Percentiles rank a stretch among this genome's conserved stretches.
These are phyloP conservation scores for Zalaria sp. DNA, from an alignment of 2,329 filamentous ascomycete species.

Conservation along the genomic window DNA sequence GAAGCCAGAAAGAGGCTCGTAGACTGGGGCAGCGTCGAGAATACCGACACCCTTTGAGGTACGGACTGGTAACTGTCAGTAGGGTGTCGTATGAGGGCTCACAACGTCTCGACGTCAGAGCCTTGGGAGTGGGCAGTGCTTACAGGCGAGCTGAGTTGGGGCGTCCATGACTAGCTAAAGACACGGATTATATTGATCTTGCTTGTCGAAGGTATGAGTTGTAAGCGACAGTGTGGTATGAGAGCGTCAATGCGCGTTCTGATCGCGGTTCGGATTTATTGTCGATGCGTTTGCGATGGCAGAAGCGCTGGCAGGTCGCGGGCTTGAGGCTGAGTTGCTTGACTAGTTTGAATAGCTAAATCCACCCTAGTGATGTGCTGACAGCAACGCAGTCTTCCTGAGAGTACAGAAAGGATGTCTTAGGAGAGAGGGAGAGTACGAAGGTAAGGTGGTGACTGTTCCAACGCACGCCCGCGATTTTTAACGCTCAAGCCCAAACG, in stretches of 20 bases:
- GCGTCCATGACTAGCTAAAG: conserved; percentile 71
- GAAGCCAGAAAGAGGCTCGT: conserved; percentile 74
- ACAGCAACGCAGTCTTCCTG: conserved; percentile 5
- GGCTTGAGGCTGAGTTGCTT: conserved; percentile 9
- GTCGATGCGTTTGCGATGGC: no score
- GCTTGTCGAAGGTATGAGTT: no score
- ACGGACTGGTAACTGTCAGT: conserved; percentile 43
- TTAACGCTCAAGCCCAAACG: no score
- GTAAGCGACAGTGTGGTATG: no score
- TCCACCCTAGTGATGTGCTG: conserved; percentile 14
- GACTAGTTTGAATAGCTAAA: conserved; percentile 20
- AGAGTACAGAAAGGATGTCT: conserved; percentile 1
- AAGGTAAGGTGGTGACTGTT: background rate
- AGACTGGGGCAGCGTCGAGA: conserved; percentile 80
- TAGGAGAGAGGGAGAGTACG: background rate
- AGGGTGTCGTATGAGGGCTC: background rate
- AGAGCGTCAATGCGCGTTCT: no score
- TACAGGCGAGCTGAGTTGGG: conserved; percentile 85
- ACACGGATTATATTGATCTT: conserved; percentile 1
- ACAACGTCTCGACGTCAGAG: no score
- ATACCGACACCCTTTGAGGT: conserved; percentile 94
- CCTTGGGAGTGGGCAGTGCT: conserved; percentile 14
- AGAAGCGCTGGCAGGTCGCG: no score
- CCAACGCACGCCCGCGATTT: no score
- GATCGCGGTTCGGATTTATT: no score